These are phyloP conservation scores for Ceratobasidium sp. DNA, from an alignment of 1,284 basidiomycete genomes.

Conservation along the genomic window DNA sequence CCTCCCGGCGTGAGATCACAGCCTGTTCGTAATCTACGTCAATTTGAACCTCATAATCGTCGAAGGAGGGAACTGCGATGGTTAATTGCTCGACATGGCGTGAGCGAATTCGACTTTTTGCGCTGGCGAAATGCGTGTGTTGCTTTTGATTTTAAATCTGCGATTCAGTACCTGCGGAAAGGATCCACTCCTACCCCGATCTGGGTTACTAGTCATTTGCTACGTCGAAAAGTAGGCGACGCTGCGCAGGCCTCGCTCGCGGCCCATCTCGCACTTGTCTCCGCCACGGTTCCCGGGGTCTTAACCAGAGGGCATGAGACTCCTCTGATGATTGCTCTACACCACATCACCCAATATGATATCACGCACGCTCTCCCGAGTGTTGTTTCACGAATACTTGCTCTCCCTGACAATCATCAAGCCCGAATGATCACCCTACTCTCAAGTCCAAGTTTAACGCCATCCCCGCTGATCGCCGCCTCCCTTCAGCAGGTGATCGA, in stretches of 20 bases:
- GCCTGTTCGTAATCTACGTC: conserved; percentile 32
- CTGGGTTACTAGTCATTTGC: conserved; percentile 34
- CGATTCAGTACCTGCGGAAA: conserved; percentile 2
- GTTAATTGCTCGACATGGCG: conserved; percentile 8
- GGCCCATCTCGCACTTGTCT: conserved; percentile 13
- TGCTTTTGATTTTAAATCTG: conserved; percentile 12
- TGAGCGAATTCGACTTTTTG: conserved; percentile 40
- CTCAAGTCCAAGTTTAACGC: neutral
- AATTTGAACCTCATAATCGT: conserved; percentile 18
- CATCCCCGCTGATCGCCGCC: conserved; percentile 4
- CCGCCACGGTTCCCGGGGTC: neutral
- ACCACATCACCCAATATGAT: neutral
- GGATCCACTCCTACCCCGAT: conserved; percentile 15
- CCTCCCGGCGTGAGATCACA: neutral
- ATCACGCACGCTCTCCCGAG: conserved; percentile 11
- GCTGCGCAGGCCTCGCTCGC: conserved; percentile 19
- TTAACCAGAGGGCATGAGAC: conserved; percentile 12
- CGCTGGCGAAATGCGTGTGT: conserved; percentile 46
- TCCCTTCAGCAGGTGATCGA: conserved; percentile 7
- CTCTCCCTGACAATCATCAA: conserved; percentile 24
- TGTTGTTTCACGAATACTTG: conserved; percentile 20
- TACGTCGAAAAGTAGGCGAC: conserved; percentile 17
- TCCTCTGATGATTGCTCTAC: conserved; percentile 19
- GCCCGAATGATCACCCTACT: neutral
- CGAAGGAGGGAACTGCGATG: neutral